Evolutionary conservation across 352 stramenopile species (phyloP).

Genomic region (Peronospora farinosa): DNA sequence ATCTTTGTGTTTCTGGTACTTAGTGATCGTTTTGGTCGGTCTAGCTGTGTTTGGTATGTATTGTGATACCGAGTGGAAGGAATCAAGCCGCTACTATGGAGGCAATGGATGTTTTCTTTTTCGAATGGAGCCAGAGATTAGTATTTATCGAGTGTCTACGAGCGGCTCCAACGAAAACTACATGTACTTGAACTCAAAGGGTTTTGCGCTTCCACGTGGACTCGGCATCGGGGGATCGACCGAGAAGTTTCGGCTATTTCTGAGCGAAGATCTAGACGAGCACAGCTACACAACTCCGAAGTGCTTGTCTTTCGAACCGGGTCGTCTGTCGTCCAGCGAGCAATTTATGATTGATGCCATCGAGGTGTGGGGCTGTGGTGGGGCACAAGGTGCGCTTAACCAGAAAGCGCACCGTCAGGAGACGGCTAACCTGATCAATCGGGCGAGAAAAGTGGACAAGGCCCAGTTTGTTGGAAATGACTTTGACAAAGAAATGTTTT

Average conservation of each 20-base stretch:
- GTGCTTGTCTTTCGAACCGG: conserved; percentile 64
- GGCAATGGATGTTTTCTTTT: conserved; percentile 82
- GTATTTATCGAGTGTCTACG: conserved; percentile 47
- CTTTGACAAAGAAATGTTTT: conserved; percentile 80
- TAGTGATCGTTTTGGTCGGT: neutral
- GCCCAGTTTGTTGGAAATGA: conserved; percentile 75
- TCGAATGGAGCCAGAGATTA: conserved; percentile 54
- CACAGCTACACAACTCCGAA: conserved; percentile 74
- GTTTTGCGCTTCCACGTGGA: conserved; percentile 59
- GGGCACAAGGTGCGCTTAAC: conserved; percentile 38
- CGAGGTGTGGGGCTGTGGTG: conserved; percentile 78
- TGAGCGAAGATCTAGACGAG: conserved; percentile 83
- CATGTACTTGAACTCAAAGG: conserved; percentile 88
- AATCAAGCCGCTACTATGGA: conserved; percentile 72
- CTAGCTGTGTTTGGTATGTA: conserved; percentile 83
- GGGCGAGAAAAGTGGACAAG: conserved; percentile 81
- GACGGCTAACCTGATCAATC: conserved; percentile 76
- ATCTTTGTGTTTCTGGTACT: neutral
- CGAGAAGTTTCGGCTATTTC: conserved; percentile 67
- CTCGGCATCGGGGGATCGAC: conserved; percentile 74
- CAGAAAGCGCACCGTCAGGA: conserved; percentile 72
- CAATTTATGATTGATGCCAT: conserved; percentile 61
- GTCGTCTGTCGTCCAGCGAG: conserved; percentile 48
- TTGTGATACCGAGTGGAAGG: conserved; percentile 81
- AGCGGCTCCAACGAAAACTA: conserved; percentile 53